phyloP scores from a whole-genome alignment of 495 filamentous ascomycete species.

The Cudoniella acicularis region DNA sequence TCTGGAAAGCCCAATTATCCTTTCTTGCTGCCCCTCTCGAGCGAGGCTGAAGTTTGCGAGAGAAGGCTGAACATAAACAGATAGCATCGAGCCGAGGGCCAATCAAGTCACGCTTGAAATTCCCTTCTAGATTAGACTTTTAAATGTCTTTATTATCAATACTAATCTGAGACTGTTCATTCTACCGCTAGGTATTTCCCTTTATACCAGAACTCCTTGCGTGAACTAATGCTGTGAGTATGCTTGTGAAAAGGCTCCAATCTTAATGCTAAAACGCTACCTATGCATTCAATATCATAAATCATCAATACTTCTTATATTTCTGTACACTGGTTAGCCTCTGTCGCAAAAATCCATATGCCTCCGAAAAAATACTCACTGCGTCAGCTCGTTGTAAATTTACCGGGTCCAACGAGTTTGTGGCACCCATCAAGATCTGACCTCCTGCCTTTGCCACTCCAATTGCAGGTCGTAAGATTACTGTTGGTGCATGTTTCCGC shows the following conservation, averaged over 20 bases:
- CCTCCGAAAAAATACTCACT: slow-evolving; percentile 48
- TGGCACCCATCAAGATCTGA: slow-evolving; percentile 86
- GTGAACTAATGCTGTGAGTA: neutral
- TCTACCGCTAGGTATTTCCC: too few relatives aligned
- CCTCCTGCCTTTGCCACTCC: slow-evolving; percentile 87
- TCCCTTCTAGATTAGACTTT: too few relatives aligned
- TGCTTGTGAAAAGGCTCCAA: slow-evolving; percentile 11
- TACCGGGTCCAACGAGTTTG: slow-evolving; percentile 82
- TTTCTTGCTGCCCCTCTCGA: neutral
- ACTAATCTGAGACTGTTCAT: too few relatives aligned
- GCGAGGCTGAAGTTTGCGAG: neutral
- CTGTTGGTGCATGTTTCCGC: slow-evolving; percentile 76
- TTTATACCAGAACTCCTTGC: neutral
- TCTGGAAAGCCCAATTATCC: neutral
- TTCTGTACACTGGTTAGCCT: slow-evolving; percentile 22
- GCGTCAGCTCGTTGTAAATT: slow-evolving; percentile 83
- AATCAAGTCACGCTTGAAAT: too few relatives aligned
- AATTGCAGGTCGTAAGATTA: slow-evolving; percentile 79
- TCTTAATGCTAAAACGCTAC: slow-evolving; percentile 15
- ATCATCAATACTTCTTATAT: slow-evolving; percentile 33
- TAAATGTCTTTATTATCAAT: too few relatives aligned
- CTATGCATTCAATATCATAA: neutral
- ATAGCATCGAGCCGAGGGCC: too few relatives aligned
- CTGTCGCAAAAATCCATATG: neutral
- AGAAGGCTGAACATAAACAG: neutral